A percentile compares a stretch with the other conserved stretches of the same genome.
Conservation (phyloP, 306 rosid species). For the Vachellia collinsii region DNA sequence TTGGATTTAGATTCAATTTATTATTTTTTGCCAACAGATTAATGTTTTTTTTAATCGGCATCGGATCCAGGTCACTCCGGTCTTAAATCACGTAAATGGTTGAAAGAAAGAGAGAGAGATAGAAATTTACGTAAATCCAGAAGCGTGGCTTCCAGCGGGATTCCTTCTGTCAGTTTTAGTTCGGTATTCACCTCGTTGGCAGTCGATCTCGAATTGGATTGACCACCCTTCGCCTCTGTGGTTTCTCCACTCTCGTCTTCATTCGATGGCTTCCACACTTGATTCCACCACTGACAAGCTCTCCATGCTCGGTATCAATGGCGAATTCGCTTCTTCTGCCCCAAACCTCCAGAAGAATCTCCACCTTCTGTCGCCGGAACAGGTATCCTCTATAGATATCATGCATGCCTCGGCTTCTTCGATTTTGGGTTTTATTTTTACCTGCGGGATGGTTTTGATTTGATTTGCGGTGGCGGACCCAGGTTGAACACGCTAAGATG, state of each 20-base stretch:
- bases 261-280: slow-evolving; percentile 55
- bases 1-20: no score
- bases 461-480: slow-evolving; percentile 27
- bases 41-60: slow-evolving; percentile 14
- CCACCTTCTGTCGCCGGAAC: slow-evolving; percentile 62
- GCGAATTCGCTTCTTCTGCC: slow-evolving; percentile 48
- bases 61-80: no score
- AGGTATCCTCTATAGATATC: slow-evolving; percentile 43
- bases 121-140: neutral
- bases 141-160: neutral
- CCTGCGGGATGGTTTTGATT: slow-evolving; percentile 11
- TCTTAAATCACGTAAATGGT: neutral
- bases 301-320: slow-evolving; percentile 45
- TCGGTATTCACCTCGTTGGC: neutral
- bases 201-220: neutral
- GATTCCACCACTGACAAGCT: slow-evolving; percentile 38
- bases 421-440: neutral
- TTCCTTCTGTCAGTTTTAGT: neutral
- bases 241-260: neutral
- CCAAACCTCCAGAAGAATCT: slow-evolving; percentile 56
- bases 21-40: no score
- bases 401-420: neutral
- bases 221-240: neutral
- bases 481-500: slow-evolving; percentile 71
- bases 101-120: neutral